Conservation (phyloP, 208 protist species). For the Herpetomonas samuelpessoai region DNA sequence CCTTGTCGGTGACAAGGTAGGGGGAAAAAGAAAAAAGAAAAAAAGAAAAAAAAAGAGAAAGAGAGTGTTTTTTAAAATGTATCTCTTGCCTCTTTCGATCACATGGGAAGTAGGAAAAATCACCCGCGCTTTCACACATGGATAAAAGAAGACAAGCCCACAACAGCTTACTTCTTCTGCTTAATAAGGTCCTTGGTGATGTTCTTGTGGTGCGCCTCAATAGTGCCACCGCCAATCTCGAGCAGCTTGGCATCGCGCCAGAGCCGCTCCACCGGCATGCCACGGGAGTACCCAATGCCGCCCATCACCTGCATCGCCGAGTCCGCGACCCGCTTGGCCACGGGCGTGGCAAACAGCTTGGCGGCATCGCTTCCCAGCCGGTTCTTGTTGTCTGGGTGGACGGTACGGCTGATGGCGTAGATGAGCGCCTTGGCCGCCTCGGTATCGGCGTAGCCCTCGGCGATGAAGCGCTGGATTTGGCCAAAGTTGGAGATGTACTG, state of each 20-base stretch:
- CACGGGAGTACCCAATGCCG: slow-evolving; percentile 95
- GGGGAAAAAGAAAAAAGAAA: slow-evolving; percentile 3
- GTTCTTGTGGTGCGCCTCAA: slow-evolving; percentile 86
- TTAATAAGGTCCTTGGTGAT: slow-evolving; percentile 70
- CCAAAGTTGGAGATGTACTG: slow-evolving; percentile 89
- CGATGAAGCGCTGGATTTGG: slow-evolving; percentile 95
- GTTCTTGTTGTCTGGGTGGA: slow-evolving; percentile 57
- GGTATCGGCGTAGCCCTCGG: slow-evolving; percentile 92
- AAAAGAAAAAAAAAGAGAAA: slow-evolving; percentile 1
- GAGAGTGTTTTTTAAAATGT: too few species aligned
- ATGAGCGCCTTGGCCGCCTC: slow-evolving; percentile 86
- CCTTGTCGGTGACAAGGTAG: too few species aligned
- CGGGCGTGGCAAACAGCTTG: slow-evolving; percentile 93
- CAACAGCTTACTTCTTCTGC: slow-evolving; percentile 10
- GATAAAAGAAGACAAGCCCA: slow-evolving; percentile 6
- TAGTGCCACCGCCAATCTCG: slow-evolving; percentile 86
- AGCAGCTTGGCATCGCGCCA: slow-evolving; percentile 97
- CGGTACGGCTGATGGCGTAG: slow-evolving; percentile 83
- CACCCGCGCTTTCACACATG: too few species aligned
- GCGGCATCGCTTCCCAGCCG: slow-evolving; percentile 90
- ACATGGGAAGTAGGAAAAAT: too few species aligned
- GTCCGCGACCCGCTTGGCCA: slow-evolving; percentile 92
- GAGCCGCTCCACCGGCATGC: slow-evolving; percentile 94
- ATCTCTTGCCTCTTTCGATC: too few species aligned
- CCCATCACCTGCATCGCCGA: slow-evolving; percentile 94